Percentiles rank a stretch among this genome's conserved stretches.
These are phyloP conservation scores for Podila clonocystis DNA, from an alignment of 192 early-diverging fungal genomes.

Conservation along the genomic window DNA sequence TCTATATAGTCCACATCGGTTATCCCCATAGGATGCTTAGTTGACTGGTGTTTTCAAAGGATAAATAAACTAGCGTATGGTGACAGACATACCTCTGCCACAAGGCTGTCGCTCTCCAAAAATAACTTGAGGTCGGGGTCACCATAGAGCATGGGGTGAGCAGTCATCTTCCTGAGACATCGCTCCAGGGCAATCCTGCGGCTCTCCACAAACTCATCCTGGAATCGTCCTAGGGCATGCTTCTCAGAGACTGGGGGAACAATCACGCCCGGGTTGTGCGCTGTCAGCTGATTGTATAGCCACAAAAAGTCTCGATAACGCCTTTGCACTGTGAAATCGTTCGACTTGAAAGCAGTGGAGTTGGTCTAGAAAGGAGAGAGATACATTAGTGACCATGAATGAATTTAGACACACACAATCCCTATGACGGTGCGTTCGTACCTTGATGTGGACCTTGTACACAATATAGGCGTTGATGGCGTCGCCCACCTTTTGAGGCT, in stretches of 20 bases:
- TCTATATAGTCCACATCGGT: slow-evolving; percentile 29
- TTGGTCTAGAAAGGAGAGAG: slow-evolving; percentile 64
- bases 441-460: slow-evolving; percentile 87
- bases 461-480: slow-evolving; percentile 86
- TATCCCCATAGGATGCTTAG: not conserved
- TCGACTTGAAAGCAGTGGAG: slow-evolving; percentile 77
- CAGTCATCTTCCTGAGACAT: slow-evolving; percentile 81
- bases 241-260: slow-evolving; percentile 96
- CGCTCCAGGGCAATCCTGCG: slow-evolving; percentile 85
- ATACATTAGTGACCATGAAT: not conserved
- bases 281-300: slow-evolving; percentile 86
- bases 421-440: slow-evolving; percentile 17
- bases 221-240: slow-evolving; percentile 90
- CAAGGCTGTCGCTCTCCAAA: slow-evolving; percentile 88
- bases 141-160: slow-evolving; percentile 84
- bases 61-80: too few species aligned
- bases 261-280: slow-evolving; percentile 86
- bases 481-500: slow-evolving; percentile 92
- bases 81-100: slow-evolving; percentile 63
- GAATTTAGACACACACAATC: not conserved
- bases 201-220: slow-evolving; percentile 95
- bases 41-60: not conserved
- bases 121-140: slow-evolving; percentile 88
- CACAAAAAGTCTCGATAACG: slow-evolving; percentile 95
- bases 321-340: slow-evolving; percentile 85